A percentile compares a stretch with the other conserved stretches of the same genome.
phyloP scores from a whole-genome alignment of 352 stramenopile species.

The Phytopythium chamaehyphon region DNA sequence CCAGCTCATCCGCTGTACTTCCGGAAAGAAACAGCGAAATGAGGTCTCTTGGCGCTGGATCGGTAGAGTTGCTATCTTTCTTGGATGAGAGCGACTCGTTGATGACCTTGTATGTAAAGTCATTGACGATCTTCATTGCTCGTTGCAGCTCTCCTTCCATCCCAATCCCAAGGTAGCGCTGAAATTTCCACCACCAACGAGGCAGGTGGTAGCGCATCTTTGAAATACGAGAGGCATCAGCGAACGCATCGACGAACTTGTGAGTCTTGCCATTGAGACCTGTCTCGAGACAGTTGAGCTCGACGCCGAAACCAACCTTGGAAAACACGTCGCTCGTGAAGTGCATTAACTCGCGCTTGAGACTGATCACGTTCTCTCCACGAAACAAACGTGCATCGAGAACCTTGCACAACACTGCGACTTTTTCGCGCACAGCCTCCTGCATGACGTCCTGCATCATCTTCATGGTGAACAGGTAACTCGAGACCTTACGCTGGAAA shows the following conservation, averaged over 20 bases:
- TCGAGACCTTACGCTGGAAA: conserved; percentile 72
- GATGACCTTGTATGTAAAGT: conserved; percentile 16
- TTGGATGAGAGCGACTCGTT: conserved; percentile 5
- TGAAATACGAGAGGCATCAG: conserved; percentile 25
- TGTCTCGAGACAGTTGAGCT: conserved; percentile 35
- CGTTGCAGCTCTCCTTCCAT: conserved; percentile 8
- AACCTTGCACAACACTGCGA: conserved; percentile 20
- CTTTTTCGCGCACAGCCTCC: conserved; percentile 24
- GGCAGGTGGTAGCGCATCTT: conserved; percentile 26
- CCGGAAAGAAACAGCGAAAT: conserved; percentile 43
- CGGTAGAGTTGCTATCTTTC: conserved; percentile 2
- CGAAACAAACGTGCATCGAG: conserved; percentile 15
- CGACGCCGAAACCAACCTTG: conserved; percentile 50
- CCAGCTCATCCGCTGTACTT: conserved; percentile 25
- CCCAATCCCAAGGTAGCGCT: conserved; percentile 11
- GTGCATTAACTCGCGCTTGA: conserved; percentile 41
- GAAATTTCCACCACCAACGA: conserved; percentile 16
- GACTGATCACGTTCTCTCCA: conserved; percentile 17
- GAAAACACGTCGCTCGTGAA: conserved; percentile 68
- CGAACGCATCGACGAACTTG: conserved; percentile 45
- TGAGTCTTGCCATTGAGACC: conserved; percentile 21
- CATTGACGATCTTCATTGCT: conserved; percentile 8
- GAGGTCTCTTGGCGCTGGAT: conserved; percentile 20
- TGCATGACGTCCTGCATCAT: conserved; percentile 47
- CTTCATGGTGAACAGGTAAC: conserved; percentile 76